phyloP scores from a whole-genome alignment of 1,139 yeast species.

The Hyphopichia pseudoburtonii region DNA sequence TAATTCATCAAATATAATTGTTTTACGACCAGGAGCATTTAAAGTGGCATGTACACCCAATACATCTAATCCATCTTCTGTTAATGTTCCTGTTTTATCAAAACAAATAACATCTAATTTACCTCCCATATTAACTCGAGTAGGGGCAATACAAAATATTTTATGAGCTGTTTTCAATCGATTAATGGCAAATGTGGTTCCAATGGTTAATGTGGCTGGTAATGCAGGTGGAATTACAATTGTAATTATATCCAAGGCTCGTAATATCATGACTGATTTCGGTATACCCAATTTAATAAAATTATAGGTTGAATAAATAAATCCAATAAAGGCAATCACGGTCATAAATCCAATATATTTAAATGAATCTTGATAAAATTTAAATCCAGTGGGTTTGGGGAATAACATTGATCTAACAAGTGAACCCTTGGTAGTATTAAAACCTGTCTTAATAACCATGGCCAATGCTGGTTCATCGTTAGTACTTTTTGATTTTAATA shows the following conservation, averaged over 20 bases:
- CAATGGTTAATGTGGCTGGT: conserved; percentile 96
- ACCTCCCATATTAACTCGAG: conserved; percentile 92
- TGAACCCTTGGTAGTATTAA: conserved; percentile 95
- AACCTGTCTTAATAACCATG: conserved; percentile 85
- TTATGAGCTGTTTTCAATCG: conserved; percentile 61
- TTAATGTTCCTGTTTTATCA: conserved; percentile 95
- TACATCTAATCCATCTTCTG: conserved; percentile 95
- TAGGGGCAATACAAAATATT: conserved; percentile 90
- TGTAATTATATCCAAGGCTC: conserved; percentile 92
- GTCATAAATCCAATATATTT: conserved; percentile 96
- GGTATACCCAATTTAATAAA: conserved; percentile 77
- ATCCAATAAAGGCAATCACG: conserved; percentile 79
- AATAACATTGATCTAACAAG: conserved; percentile 92
- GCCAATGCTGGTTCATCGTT: conserved; percentile 80
- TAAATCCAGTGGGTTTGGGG: conserved; percentile 92
- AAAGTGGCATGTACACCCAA: conserved; percentile 75
- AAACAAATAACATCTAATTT: conserved; percentile 87
- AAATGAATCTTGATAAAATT: conserved; percentile 91
- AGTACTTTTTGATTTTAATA: conserved; percentile 72
- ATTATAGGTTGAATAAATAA: conserved; percentile 77
- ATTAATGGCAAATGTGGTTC: conserved; percentile 86
- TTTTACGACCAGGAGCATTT: conserved; percentile 52
- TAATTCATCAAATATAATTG: conserved; percentile 51
- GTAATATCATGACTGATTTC: conserved; percentile 65
- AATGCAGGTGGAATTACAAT: conserved; percentile 98